Conservation (phyloP, 2,329 filamentous ascomycete genomes). For the Fusarium mexicanum region DNA sequence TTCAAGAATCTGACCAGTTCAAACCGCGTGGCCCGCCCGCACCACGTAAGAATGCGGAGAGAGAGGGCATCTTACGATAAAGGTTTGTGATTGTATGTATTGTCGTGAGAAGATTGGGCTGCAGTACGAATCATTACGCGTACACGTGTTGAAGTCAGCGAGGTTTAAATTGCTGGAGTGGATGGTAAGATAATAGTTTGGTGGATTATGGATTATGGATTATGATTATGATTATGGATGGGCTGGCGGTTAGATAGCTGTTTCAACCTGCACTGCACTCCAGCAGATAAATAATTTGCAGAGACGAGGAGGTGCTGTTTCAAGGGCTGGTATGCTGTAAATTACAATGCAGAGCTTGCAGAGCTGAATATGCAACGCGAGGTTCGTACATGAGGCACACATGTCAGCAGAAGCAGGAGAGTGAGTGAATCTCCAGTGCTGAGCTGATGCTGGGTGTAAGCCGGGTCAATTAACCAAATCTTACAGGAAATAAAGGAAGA, state of each 20-base stretch:
- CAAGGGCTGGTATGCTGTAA: not conserved
- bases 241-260: not conserved
- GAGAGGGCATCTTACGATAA: not conserved
- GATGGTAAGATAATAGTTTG: constrained; percentile 23
- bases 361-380: not conserved
- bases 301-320: not conserved
- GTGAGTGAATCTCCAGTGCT: not conserved
- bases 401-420: not conserved
- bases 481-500: not conserved
- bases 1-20: constrained; percentile 7
- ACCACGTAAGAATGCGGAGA: not conserved
- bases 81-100: not conserved
- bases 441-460: not conserved
- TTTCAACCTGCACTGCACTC: not conserved
- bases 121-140: not conserved
- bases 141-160: not conserved
- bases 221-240: not conserved
- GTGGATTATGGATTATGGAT: not conserved
- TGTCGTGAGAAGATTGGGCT: not conserved
- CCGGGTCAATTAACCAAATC: not conserved
- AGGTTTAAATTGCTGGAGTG: not conserved
- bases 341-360: not conserved
- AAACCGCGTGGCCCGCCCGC: not conserved
- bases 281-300: not conserved
- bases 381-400: not conserved